These are phyloP conservation scores for Porphyrellus cyaneotinctus DNA, from an alignment of 768 basidiomycete genomes.

Conservation along the genomic window DNA sequence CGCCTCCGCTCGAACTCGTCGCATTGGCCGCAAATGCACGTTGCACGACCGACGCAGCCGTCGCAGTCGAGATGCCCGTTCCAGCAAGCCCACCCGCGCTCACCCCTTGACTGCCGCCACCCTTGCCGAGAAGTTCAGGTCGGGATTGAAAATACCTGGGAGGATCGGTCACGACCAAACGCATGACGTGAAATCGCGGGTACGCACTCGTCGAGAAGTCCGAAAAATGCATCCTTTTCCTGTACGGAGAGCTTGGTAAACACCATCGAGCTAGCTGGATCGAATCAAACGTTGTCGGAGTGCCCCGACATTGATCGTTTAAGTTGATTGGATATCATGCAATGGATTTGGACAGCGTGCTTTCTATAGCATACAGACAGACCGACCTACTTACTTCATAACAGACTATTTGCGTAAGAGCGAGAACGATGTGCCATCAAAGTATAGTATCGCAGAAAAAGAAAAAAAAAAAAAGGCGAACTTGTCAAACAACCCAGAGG, in stretches of 20 bases:
- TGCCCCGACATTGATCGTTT: too few species aligned
- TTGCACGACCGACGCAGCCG: conserved; percentile 42
- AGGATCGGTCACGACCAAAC: neutral
- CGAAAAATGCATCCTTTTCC: conserved; percentile 82
- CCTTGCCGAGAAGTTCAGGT: conserved; percentile 54
- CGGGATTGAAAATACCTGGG: conserved; percentile 72
- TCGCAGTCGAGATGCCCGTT: conserved; percentile 19
- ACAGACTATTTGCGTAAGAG: conserved; percentile 22
- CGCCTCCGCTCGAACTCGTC: neutral
- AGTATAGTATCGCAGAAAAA: conserved; percentile 19
- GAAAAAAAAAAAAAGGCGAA: neutral
- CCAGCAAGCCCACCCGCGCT: conserved; percentile 13
- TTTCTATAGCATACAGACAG: conserved; percentile 33
- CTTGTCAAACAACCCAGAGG: conserved; percentile 1
- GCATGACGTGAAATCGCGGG: neutral
- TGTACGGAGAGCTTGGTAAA: conserved; percentile 61
- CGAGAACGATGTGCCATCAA: conserved; percentile 16
- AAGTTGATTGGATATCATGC: neutral
- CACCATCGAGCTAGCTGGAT: conserved; percentile 51
- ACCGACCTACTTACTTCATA: conserved; percentile 24
- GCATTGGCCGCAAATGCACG: conserved; percentile 43
- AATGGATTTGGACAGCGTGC: conserved; percentile 11
- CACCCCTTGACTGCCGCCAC: conserved; percentile 14
- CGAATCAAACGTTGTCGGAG: neutral
- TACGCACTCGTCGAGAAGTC: conserved; percentile 70